Conservation (phyloP, 495 filamentous ascomycete species). For the Neurospora sp. region DNA sequence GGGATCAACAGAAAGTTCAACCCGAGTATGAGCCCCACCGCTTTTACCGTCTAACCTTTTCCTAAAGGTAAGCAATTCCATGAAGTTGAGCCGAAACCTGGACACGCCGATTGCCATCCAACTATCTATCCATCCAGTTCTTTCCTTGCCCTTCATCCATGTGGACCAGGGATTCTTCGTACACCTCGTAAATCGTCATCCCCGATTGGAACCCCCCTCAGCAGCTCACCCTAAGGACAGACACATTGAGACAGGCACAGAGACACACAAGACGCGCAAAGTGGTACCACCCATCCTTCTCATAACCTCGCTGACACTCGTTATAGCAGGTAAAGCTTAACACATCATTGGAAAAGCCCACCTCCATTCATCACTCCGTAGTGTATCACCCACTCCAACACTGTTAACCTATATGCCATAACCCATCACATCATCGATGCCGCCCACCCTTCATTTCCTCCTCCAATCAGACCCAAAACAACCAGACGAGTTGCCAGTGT, state of each 20-base stretch:
- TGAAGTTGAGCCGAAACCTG: background rate
- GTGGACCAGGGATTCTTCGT: background rate
- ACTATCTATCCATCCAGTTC: background rate
- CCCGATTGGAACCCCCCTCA: background rate
- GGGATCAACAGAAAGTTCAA: background rate
- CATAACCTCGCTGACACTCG: background rate
- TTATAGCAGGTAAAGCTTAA: background rate
- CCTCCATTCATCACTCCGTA: background rate
- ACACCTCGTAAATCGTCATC: background rate
- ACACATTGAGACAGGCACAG: background rate
- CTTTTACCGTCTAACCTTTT: background rate
- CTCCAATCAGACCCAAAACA: conserved; percentile 7
- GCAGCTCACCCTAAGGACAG: background rate
- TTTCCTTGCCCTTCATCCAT: background rate
- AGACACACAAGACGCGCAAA: background rate
- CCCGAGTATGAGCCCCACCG: background rate
- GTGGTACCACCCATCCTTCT: background rate
- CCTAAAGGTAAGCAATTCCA: background rate
- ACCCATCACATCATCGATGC: conserved; percentile 15
- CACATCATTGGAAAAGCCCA: background rate
- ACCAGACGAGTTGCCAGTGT: conserved; percentile 20
- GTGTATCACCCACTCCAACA: background rate
- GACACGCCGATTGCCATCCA: background rate
- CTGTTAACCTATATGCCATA: conserved; percentile 28
- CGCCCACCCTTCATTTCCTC: conserved; percentile 6